Base-by-base conservation (phyloP, 1,284 basidiomycete species). In the Golubevia sp. region DNA sequence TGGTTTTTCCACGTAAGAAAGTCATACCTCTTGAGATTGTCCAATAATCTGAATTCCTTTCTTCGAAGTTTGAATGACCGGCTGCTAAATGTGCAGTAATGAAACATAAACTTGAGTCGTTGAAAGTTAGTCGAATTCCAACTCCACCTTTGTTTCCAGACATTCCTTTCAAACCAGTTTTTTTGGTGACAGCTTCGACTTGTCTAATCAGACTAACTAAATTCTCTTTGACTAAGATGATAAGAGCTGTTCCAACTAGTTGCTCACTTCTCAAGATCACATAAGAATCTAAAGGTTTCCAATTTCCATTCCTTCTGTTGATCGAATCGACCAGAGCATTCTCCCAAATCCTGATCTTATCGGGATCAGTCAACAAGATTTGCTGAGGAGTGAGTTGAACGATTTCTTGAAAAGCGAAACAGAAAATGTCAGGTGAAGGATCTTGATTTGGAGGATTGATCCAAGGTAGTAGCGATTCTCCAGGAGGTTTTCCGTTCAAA, bases 121-220 rank as follows among this genome's bases (percentile, higher is more conserved):
- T 88, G 72, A 93, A 91, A 50, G 97, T 91, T 64, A 99, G 86
- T 21, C 97, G 90, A 70, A 99, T 92, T 2, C 91, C 94, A 5
- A 97, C 92, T 8, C 93, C 95, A 20, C 85, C 85, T 69, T 86
- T 99, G 85, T 99, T 99, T 23, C 97, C 97, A 3, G 93, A 94
- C 89, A 99, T 94, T 15, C 97, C 97, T 61, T 93, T 90, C 48
- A 99, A 86, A 21, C 97, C 97, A 2, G 97, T 99, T 92, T 99
- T 99, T 73, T 93, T 91, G 27, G 91, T 91, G 3, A 94, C 88
- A 2, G 90, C 94, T 85, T 99, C 97, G 6, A 99, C 93, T 64
- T 92, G 91, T 53, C 93, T 89, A 57, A 99, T 92, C 34, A 91
- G 87, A 21, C 89, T 86, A 1, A 91, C 89, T 52, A 98, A 80